Evolutionary conservation across 441 rosid genomes (phyloP).

Genomic region (Gossypium davidsonii): DNA sequence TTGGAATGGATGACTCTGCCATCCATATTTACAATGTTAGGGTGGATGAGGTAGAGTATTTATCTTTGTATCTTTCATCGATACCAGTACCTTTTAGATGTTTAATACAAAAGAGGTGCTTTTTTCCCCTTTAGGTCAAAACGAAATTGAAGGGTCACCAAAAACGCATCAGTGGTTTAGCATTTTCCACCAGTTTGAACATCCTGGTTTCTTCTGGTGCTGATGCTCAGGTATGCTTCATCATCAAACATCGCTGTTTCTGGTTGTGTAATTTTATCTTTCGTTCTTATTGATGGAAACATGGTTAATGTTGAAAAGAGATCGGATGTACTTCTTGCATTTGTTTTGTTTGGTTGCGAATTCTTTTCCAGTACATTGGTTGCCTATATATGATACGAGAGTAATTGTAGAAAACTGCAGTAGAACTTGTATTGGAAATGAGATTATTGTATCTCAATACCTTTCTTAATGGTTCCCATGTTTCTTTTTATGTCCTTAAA

Average conservation of each 20-base stretch:
- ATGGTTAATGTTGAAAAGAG: neutral
- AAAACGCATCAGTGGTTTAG: conserved; percentile 39
- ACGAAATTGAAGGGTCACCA: conserved; percentile 42
- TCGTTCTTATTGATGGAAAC: neutral
- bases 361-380: neutral
- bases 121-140: conserved; percentile 30
- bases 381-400: neutral
- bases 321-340: neutral
- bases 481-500: neutral
- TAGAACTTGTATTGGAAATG: neutral
- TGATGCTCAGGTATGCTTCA: conserved; percentile 40
- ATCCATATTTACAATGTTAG: conserved; percentile 45
- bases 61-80: neutral
- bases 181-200: conserved; percentile 36
- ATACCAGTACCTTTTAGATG: neutral
- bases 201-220: conserved; percentile 45
- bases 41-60: conserved; percentile 39
- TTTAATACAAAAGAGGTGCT: neutral
- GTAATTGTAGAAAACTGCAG: neutral
- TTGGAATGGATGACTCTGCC: conserved; percentile 46
- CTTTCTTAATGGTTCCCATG: neutral
- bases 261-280: neutral
- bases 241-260: neutral
- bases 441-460: neutral
- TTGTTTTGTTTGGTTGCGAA: neutral